Evolutionary conservation across 2,329 filamentous ascomycete genomes (phyloP), one percentile per base, ranked within the genome.

Genomic region (Scorias spongiosa): DNA sequence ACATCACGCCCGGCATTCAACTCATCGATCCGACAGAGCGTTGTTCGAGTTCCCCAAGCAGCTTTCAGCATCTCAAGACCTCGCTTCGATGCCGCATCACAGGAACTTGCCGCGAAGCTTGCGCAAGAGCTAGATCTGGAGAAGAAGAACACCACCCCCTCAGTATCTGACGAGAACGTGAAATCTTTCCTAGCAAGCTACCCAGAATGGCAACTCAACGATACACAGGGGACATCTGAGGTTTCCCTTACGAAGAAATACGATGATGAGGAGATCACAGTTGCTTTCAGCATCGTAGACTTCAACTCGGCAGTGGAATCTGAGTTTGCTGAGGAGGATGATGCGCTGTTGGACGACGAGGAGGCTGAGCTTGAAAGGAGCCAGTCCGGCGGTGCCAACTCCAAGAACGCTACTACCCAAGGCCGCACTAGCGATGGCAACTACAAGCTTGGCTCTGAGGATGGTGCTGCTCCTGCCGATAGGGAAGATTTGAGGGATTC

Each of bases 51-150:
- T 43, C 41, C 46, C 49, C 47, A 42, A 47, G 11, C 49, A 48
- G 20, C 49, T 62, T 71, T 72, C 60, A 64, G 63, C 53, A 61
- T 64, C 42, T 67, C 67, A 12, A 55, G 34, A 34, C 53, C 48
- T 46, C 60, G 58, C 55, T 59, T 54, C 53, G 64, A 59, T 43
- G 51, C 53, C 70, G 76, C 75, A 49, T 84, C 93, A 58, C 72
- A 81, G 52, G 86, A 95, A 67, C 79, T 98, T 43, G 75, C 80
- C 36, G 77, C 79, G 47, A 96, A 96, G 75, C 76, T 98, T 41
- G 77, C 84, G 52, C 80, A 78, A 59, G 88, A 94, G 70, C 72
- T 93, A 52, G 69, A 78, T 63, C 79, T 93, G 59, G 91, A 96
- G 74, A 76, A 78, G 57, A 80, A 88, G 59, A 80, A 87, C 42